These are phyloP conservation scores for Sequoiadendron giganteum DNA, from an alignment of 75 land plant species.

Conservation along the genomic window DNA sequence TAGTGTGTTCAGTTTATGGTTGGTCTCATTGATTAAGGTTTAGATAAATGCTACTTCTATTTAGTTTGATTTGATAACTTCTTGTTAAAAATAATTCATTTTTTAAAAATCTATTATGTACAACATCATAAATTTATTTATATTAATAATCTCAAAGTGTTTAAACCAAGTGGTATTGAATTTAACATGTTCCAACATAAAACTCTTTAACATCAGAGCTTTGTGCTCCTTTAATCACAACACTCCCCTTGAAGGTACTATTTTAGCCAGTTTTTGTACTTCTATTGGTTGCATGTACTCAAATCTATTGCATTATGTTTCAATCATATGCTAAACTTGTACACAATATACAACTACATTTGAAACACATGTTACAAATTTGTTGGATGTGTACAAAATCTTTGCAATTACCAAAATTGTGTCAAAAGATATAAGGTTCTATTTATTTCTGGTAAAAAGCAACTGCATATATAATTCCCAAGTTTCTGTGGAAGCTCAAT, in stretches of 20 bases:
- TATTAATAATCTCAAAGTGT: neutral
- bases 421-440: neutral
- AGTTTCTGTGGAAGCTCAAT: neutral
- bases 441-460: neutral
- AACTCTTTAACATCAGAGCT: slow-evolving; percentile 48
- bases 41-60: neutral
- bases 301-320: neutral
- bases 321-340: neutral
- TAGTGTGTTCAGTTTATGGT: neutral
- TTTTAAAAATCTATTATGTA: neutral
- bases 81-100: neutral
- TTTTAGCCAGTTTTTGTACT: neutral
- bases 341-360: too few species aligned
- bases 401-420: neutral
- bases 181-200: neutral
- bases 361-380: neutral
- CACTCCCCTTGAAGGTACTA: slow-evolving; percentile 89
- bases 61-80: neutral
- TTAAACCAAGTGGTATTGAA: neutral
- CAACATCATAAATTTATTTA: neutral
- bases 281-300: neutral
- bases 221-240: slow-evolving; percentile 85
- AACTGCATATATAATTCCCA: neutral
- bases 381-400: neutral
- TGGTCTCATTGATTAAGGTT: neutral